These are phyloP conservation scores for Claviceps paspali DNA, from an alignment of 2,329 filamentous ascomycete genomes.

Conservation along the genomic window DNA sequence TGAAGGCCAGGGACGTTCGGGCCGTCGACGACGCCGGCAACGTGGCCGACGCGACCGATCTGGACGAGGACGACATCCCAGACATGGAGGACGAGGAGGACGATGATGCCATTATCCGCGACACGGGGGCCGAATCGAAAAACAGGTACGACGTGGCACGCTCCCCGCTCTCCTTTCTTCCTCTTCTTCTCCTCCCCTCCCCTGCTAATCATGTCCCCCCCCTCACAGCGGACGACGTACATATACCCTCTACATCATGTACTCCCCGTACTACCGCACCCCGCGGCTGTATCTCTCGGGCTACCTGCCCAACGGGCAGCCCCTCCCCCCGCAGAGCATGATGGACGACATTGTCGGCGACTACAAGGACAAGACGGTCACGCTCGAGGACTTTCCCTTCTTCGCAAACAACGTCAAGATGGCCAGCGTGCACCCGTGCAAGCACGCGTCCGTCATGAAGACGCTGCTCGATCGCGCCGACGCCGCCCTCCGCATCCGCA, in stretches of 20 bases:
- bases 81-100: constrained; percentile 99
- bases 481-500: constrained; percentile 74
- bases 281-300: constrained; percentile 90
- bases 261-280: constrained; percentile 91
- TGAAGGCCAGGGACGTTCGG: constrained; percentile 64
- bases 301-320: constrained; percentile 65
- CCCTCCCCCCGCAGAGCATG: constrained; percentile 71
- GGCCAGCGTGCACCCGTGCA: constrained; percentile 92
- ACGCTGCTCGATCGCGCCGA: constrained; percentile 89
- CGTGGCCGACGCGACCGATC: constrained; percentile 55
- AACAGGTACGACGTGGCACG: constrained; percentile 23
- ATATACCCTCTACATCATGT: constrained; percentile 98
- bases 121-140: constrained; percentile 36
- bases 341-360: constrained; percentile 95
- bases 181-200: background rate
- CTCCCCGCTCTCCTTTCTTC: background rate
- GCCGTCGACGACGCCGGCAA: constrained; percentile 85
- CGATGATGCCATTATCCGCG: constrained; percentile 88
- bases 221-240: constrained; percentile 62
- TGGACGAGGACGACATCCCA: constrained; percentile 72
- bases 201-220: background rate
- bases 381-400: constrained; percentile 92
- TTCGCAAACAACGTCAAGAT: constrained; percentile 87
- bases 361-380: constrained; percentile 98
- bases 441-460: constrained; percentile 97